A percentile compares a stretch with the other conserved stretches of the same genome.
Conservation (phyloP, 2,329 filamentous ascomycete species). For the Beauveria rudraprayagi region DNA sequence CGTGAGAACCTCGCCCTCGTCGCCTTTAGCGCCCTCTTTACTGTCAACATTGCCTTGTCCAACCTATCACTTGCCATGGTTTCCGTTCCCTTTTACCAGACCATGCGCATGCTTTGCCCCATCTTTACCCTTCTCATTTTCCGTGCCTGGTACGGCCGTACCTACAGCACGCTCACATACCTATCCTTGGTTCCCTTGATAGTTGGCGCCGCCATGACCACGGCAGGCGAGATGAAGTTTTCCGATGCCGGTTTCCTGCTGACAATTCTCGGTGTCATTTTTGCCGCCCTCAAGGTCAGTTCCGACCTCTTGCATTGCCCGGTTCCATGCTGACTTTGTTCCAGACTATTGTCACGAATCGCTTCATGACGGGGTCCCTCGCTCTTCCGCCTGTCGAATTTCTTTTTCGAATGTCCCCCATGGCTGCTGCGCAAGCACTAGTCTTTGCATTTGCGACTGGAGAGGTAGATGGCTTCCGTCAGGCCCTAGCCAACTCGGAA, state of each 20-base stretch:
- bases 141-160: conserved; percentile 45
- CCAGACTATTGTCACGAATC: conserved; percentile 54
- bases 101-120: conserved; percentile 53
- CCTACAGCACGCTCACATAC: conserved; percentile 49
- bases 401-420: conserved; percentile 54
- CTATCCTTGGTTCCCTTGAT: conserved; percentile 53
- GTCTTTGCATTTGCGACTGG: conserved; percentile 43
- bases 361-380: conserved; percentile 54
- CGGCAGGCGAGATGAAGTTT: conserved; percentile 55
- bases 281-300: conserved; percentile 45
- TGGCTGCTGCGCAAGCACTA: conserved; percentile 49
- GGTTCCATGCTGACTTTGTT: conserved; percentile 13
- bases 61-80: conserved; percentile 55
- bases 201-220: conserved; percentile 50
- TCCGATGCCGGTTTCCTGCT: conserved; percentile 48
- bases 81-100: conserved; percentile 59
- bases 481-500: conserved; percentile 27
- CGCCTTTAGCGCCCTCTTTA: conserved; percentile 53
- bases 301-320: neutral
- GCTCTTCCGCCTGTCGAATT: conserved; percentile 51
- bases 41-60: conserved; percentile 56
- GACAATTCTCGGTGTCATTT: conserved; percentile 45
- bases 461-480: conserved; percentile 38
- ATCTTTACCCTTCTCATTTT: conserved; percentile 56
- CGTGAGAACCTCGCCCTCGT: conserved; percentile 48